These are phyloP conservation scores for Allantophomopsis cytisporea DNA, from an alignment of 2,329 filamentous ascomycete species.

Conservation along the genomic window DNA sequence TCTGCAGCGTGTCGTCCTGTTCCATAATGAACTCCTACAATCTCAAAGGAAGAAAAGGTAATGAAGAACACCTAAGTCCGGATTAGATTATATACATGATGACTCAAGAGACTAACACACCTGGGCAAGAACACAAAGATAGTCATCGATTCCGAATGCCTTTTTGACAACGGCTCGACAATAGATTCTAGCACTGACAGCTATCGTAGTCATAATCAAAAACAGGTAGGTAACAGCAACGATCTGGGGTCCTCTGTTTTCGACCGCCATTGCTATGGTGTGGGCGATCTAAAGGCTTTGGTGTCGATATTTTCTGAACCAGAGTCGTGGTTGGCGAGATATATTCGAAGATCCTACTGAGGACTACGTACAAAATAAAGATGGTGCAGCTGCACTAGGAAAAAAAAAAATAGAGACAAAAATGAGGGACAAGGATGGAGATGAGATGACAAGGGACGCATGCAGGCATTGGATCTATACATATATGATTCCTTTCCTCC, in stretches of 20 bases:
- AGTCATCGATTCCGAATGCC: constrained; percentile 30
- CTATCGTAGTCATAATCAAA: neutral
- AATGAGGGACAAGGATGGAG: too few relatives aligned
- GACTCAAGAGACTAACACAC: constrained; percentile 16
- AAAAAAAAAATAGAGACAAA: too few relatives aligned
- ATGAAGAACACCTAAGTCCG: constrained; percentile 6
- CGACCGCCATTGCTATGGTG: neutral
- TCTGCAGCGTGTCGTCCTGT: constrained; percentile 8
- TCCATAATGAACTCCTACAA: constrained; percentile 8
- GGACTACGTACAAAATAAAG: too few relatives aligned
- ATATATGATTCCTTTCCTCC: too few relatives aligned
- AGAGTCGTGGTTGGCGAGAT: too few relatives aligned
- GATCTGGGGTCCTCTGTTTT: neutral
- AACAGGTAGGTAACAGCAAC: neutral
- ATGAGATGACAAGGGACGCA: too few relatives aligned
- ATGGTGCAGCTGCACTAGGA: too few relatives aligned
- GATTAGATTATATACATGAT: too few relatives aligned
- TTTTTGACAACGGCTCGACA: constrained; percentile 28
- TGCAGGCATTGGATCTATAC: too few relatives aligned
- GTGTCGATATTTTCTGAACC: too few relatives aligned
- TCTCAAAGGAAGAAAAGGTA: constrained; percentile 6
- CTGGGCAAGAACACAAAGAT: constrained; percentile 29
- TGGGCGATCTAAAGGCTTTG: too few relatives aligned
- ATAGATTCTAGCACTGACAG: constrained; percentile 24
- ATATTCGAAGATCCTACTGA: too few relatives aligned